Conservation (phyloP, 148 eudicot species). For the Pouteria glomerata region DNA sequence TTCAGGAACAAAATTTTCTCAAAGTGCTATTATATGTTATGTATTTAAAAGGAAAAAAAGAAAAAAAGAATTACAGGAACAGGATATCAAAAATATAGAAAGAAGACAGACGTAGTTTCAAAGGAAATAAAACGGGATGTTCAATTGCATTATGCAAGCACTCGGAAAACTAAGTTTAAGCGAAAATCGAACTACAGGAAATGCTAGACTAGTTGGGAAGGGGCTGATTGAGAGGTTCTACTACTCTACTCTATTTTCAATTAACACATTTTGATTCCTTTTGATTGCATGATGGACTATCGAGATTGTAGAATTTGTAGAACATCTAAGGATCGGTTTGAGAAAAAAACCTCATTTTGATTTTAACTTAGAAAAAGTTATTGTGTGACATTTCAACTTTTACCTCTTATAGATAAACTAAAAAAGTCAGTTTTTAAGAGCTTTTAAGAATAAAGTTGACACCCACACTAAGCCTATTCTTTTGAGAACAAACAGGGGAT, state of each 20-base stretch:
- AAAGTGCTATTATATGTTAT: no score
- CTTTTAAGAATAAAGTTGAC: no score
- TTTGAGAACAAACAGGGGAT: no score
- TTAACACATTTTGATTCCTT: background rate
- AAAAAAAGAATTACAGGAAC: background rate
- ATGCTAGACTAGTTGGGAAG: background rate
- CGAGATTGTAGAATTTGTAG: background rate
- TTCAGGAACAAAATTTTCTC: no score
- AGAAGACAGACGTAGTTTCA: background rate
- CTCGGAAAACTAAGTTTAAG: background rate
- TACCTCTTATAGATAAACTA: no score
- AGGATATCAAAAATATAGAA: background rate
- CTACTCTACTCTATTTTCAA: background rate
- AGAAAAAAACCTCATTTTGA: no score
- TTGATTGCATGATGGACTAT: background rate
- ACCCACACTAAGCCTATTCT: no score
- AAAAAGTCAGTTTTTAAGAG: no score
- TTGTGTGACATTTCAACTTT: no score
- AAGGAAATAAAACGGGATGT: background rate
- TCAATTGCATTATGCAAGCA: background rate
- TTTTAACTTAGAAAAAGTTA: no score
- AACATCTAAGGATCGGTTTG: no score
- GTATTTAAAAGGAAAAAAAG: no score
- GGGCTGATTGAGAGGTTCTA: background rate
- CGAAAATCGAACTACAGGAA: background rate